Base-by-base conservation (phyloP, 345 rosid species). In the Raphanus sativus region DNA sequence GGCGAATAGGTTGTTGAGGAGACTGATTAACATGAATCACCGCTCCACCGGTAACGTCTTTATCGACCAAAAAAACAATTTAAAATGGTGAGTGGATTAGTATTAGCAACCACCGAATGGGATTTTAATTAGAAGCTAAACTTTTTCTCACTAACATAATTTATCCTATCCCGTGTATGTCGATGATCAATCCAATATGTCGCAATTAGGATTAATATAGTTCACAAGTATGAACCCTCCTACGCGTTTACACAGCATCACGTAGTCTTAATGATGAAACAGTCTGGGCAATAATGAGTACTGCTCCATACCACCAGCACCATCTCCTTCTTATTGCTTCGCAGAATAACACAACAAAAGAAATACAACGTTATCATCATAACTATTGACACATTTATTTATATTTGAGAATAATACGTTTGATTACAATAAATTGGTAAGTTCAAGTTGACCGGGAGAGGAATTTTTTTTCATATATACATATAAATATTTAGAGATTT, bases 11-110 rank as follows among this genome's bases (percentile, higher is more conserved):
- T 72, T 60, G 73, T 78, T 72, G 81, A 78, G n/a, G 69, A 62
- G 81, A 67, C 36, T 78, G 81, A 78, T 78, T 60, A 78, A 73
- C 69, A 78, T 73, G 74, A 78, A 73, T 79, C 74, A 78, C 68
- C 80, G 69, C 80, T 69, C 77, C 77, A 78, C 73, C 81, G 60
- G 80, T 72, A 62, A 52, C 74, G 69, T 79, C 80, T 71, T 83
- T 73, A 79, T 79, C 78, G 50, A 50, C 63, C 56, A 55, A 8
- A 56, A 15, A 15, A 33, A 16, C 4, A 50, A 73, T 73, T 38
- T 3, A 28, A 73, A 79, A 73, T 67, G 40, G 40, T 79, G 70
- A 79, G 75, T 73, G 78, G 82, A 79, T 68, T 69, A 73, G 75
- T 73, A 28, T 73, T 61, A 73, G 70, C 59, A 73, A 79, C 78